Conservation (phyloP, 83 land plant genomes). For the Picea engelmannii region DNA sequence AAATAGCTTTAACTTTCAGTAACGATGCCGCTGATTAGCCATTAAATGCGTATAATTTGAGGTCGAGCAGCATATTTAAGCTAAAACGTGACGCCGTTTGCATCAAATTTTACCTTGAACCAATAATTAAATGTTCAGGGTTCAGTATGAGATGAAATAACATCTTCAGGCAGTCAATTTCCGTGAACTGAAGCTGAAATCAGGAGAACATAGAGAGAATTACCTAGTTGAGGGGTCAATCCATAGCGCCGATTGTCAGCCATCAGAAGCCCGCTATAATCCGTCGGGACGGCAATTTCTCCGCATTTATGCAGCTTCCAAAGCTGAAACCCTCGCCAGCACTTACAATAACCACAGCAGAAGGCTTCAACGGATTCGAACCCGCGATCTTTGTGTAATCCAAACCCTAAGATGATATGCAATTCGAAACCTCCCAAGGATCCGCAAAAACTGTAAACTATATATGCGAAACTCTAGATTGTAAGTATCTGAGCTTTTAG, state of each 20-base stretch:
- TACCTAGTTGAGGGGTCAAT: not conserved
- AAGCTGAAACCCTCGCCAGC: not conserved
- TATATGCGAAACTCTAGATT: not conserved
- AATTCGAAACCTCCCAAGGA: not conserved
- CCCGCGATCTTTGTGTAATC: not conserved
- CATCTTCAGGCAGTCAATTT: no score
- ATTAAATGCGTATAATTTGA: no score
- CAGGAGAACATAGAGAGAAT: no score
- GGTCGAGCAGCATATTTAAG: no score
- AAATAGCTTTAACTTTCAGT: no score
- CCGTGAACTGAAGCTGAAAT: no score
- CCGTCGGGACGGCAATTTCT: not conserved
- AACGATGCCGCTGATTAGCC: no score
- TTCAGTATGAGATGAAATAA: no score
- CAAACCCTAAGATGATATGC: not conserved
- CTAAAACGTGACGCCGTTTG: no score
- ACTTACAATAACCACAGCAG: not conserved
- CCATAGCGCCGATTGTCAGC: constrained; percentile 6
- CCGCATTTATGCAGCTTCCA: not conserved
- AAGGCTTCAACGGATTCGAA: not conserved
- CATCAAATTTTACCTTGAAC: no score
- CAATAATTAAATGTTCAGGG: no score
- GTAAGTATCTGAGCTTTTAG: not conserved
- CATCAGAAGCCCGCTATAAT: constrained; percentile 4
- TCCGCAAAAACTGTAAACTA: not conserved